Percentiles rank a stretch among this genome's conserved stretches.
Evolutionary conservation across 441 rosid species (phyloP).

Genomic region (Daphne laureola): DNA sequence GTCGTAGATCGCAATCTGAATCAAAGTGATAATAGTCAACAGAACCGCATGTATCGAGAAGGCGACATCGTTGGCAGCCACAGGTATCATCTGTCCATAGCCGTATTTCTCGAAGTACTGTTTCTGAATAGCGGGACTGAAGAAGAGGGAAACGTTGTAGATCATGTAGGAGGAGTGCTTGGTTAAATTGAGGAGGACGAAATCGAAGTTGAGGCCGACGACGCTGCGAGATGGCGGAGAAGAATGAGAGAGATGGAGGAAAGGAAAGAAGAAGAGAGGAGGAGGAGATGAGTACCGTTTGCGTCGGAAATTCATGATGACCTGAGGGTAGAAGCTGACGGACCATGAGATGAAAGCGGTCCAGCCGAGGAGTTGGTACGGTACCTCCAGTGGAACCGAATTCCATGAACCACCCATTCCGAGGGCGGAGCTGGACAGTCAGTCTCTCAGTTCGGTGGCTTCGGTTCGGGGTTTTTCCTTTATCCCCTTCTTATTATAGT

Average conservation of each 20-base stretch:
- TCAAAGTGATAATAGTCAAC: slow-evolving; percentile 51
- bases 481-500: too few relatives aligned
- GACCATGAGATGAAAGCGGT: slow-evolving; percentile 73
- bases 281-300: slow-evolving; percentile 35
- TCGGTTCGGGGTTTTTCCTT: too few relatives aligned
- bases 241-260: not conserved
- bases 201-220: slow-evolving; percentile 90
- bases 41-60: slow-evolving; percentile 88
- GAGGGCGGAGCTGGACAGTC: not conserved
- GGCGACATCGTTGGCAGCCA: slow-evolving; percentile 94
- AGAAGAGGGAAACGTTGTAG: slow-evolving; percentile 80
- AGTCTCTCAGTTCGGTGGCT: too few relatives aligned
- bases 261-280: not conserved
- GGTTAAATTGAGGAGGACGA: slow-evolving; percentile 77
- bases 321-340: slow-evolving; percentile 79
- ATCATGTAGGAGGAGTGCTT: slow-evolving; percentile 94
- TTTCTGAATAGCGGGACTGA: slow-evolving; percentile 61
- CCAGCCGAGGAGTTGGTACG: slow-evolving; percentile 69
- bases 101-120: slow-evolving; percentile 83
- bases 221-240: slow-evolving; percentile 33
- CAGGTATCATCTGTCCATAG: slow-evolving; percentile 80
- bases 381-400: slow-evolving; percentile 54
- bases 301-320: slow-evolving; percentile 69
- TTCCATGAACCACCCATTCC: slow-evolving; percentile 64
- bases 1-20: slow-evolving; percentile 76